phyloP scores from a whole-genome alignment of 139 green algal genomes.

The Chlorella sp. region DNA sequence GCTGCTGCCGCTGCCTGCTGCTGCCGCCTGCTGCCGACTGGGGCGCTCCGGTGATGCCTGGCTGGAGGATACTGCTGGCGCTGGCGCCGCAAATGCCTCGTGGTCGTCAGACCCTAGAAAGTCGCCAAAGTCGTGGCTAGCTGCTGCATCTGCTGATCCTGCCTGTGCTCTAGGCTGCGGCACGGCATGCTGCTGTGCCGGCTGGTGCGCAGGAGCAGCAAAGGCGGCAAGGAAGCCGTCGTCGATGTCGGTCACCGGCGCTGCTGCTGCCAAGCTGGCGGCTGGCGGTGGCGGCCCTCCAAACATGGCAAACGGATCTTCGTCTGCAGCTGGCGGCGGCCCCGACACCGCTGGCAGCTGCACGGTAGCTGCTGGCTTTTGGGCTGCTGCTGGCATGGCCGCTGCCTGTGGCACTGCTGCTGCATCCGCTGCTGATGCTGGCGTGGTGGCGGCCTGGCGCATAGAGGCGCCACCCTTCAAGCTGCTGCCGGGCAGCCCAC shows the following conservation, averaged over 20 bases:
- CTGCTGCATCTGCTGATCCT: neutral
- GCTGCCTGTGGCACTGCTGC: neutral
- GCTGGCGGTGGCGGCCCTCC: constrained; percentile 20
- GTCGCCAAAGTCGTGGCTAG: neutral
- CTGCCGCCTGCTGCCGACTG: neutral
- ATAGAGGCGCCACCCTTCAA: neutral
- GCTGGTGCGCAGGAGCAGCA: neutral
- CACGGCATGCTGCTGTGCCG: neutral
- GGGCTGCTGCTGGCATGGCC: too few species aligned
- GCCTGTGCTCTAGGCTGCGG: neutral
- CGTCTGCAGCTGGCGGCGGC: neutral
- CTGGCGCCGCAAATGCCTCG: neutral
- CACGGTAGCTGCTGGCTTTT: neutral
- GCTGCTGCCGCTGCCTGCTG: neutral
- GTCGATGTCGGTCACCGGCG: neutral
- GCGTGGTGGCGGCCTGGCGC: neutral
- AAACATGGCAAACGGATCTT: constrained; percentile 48
- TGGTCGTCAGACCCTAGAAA: neutral
- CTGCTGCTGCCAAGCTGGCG: neutral
- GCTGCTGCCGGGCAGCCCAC: neutral
- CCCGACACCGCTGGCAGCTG: too few species aligned
- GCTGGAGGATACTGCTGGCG: too few species aligned
- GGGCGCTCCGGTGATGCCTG: too few species aligned
- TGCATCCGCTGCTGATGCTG: neutral
- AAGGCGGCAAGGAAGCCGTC: constrained; percentile 33